Evolutionary conservation across 2,329 filamentous ascomycete species (phyloP).

Genomic region (Drechslerella dactyloides): DNA sequence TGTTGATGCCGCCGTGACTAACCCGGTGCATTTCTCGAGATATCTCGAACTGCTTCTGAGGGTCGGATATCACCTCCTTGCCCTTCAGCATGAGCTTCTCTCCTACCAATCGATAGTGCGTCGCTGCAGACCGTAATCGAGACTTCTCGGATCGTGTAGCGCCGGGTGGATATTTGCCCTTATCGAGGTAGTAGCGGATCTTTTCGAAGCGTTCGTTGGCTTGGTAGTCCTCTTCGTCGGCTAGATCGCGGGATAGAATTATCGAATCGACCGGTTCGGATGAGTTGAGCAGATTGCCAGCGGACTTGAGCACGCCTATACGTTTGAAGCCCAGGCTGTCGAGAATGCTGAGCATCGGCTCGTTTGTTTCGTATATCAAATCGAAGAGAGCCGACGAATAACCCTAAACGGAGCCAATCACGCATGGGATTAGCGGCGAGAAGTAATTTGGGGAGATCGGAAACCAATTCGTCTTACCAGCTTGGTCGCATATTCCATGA

Average conservation of each 20-base stretch:
- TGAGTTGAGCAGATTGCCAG: constrained; percentile 63
- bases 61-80: constrained; percentile 94
- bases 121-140: constrained; percentile 87
- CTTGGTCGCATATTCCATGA: constrained; percentile 77
- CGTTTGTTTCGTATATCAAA: constrained; percentile 76
- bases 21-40: constrained; percentile 75
- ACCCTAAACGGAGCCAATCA: constrained; percentile 57
- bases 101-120: constrained; percentile 83
- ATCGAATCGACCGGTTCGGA: constrained; percentile 66
- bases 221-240: constrained; percentile 68
- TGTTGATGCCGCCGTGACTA: constrained; percentile 93
- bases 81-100: constrained; percentile 95
- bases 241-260: constrained; percentile 64
- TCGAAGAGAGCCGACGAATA: constrained; percentile 79
- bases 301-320: constrained; percentile 69
- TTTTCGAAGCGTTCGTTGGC: constrained; percentile 96
- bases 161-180: constrained; percentile 88
- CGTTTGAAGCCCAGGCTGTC: constrained; percentile 76
- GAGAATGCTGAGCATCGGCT: constrained; percentile 75
- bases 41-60: constrained; percentile 87
- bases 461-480: constrained; percentile 58
- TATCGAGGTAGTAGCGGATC: constrained; percentile 96
- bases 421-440: not conserved
- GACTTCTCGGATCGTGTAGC: constrained; percentile 95
- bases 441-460: not conserved